Percentiles rank a stretch among this genome's conserved stretches.
Evolutionary conservation across 139 green algal genomes (phyloP).

Genomic region (Parachlorella kessleri): DNA sequence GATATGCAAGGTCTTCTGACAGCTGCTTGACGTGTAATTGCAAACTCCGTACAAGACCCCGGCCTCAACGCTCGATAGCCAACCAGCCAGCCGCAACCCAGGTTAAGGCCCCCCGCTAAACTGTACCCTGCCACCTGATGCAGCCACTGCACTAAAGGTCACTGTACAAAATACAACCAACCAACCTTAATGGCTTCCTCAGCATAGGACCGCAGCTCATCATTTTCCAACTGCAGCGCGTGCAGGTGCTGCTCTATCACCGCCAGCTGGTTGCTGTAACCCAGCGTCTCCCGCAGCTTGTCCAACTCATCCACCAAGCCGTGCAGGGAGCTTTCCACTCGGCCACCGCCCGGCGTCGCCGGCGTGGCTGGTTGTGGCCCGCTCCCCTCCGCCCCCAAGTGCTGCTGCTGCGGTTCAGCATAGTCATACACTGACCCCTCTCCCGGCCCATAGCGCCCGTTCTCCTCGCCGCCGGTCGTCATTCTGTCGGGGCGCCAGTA

Average conservation of each 20-base stretch:
- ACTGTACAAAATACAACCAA: too few species aligned
- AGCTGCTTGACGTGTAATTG: too few species aligned
- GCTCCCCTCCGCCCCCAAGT: not conserved
- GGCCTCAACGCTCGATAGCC: too few species aligned
- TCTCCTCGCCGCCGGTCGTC: not conserved
- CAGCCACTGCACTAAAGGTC: too few species aligned
- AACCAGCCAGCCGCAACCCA: too few species aligned
- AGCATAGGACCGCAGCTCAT: constrained; percentile 26
- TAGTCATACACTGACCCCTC: not conserved
- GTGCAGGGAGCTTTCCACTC: constrained; percentile 21
- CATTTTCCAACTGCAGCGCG: constrained; percentile 34
- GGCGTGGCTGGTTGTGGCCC: not conserved
- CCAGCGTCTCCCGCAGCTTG: constrained; percentile 34
- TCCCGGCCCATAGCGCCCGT: not conserved
- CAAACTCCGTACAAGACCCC: too few species aligned
- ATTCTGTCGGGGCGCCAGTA: too few species aligned
- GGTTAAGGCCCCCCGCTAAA: too few species aligned
- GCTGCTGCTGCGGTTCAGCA: not conserved
- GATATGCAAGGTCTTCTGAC: too few species aligned
- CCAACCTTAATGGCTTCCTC: constrained; percentile 39
- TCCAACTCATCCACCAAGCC: constrained; percentile 35
- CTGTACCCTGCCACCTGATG: too few species aligned
- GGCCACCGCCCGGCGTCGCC: constrained; percentile 5
- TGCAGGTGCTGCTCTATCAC: constrained; percentile 25
- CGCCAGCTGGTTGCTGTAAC: constrained; percentile 24